Base-by-base conservation (phyloP, 2,329 filamentous ascomycete genomes). In the Apiospora saccharicola region DNA sequence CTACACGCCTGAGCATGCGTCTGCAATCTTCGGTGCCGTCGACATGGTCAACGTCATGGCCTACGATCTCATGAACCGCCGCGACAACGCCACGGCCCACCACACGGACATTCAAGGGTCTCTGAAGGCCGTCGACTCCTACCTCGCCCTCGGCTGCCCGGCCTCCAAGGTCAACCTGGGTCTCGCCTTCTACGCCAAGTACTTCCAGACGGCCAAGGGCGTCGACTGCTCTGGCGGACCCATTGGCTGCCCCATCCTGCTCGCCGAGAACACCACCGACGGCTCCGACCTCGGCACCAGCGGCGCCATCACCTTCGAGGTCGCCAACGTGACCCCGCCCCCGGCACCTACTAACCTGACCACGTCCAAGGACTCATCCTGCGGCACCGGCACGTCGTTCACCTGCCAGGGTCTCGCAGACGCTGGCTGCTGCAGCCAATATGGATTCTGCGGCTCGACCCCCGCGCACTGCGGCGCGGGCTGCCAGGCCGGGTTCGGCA, bases 111-210 rank as follows among this genome's bases (percentile, higher is more conserved):
- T 93, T 8, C 77, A 83, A 19, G 86, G 83, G 13, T 91, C 91
- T 0, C 80, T 86, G 8, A 82, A 85, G 6, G 83, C 88, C 3
- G 80, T 94, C 64, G 82, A 90, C 69, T 86, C 86, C 57, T 94
- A 94, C 80, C 82, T 92, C 24, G 82, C 81, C 41, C 85, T 87
- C 4, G 90, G 90, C 30, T 84, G 88, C 4, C 80, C 85, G 0
- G 74, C 86, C 0, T 75, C 80, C 10, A 90, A 89, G 79, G 81
- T 90, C 69, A 91, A 92, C 75, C 83, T 92, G 5, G 90, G 91
- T 1, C 86, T 93, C 72, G 90, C 89, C n/a, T 92, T 90, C 79
- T 92, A 92, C 79, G 86, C 89, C 46, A 92, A 92, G 80, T 92
- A 86, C 85, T 91, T 90, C 81, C 82, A 85, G 78, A 89, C 87